Conservation (phyloP, 2,329 filamentous ascomycete species). For the Anthostomella pinea region DNA sequence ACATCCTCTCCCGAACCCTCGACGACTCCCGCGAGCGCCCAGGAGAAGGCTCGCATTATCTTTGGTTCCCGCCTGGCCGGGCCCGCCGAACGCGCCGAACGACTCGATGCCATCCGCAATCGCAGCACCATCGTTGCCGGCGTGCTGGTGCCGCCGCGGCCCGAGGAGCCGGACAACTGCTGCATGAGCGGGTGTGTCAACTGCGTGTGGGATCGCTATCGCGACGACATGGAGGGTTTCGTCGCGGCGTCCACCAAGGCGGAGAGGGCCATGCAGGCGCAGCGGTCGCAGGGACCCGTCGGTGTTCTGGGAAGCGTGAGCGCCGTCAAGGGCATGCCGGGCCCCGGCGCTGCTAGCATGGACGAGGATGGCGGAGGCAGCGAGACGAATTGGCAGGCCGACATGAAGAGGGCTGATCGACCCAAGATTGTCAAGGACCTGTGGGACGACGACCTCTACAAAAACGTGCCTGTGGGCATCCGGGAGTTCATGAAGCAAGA, state of each 20-base stretch:
- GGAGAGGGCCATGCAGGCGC: conserved; percentile 46
- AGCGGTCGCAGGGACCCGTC: conserved; percentile 25
- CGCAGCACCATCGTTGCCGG: conserved; percentile 69
- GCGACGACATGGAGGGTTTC: conserved; percentile 93
- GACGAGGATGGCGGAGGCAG: conserved; percentile 79
- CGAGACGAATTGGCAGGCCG: conserved; percentile 60
- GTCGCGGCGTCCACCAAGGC: conserved; percentile 64
- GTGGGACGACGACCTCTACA: conserved; percentile 68
- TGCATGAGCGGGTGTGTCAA: conserved; percentile 99
- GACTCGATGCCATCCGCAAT: conserved; percentile 54
- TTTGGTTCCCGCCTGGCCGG: conserved; percentile 80
- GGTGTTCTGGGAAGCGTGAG: conserved; percentile 9
- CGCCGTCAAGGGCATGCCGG: conserved; percentile 11
- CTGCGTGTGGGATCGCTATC: conserved; percentile 90
- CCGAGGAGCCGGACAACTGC: conserved; percentile 93
- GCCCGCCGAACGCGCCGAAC: conserved; percentile 65
- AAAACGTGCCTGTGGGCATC: conserved; percentile 84
- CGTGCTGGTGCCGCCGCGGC: conserved; percentile 76
- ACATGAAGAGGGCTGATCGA: conserved; percentile 33
- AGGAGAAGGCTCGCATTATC: conserved; percentile 63
- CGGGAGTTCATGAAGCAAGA: conserved; percentile 97
- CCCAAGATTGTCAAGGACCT: conserved; percentile 48
- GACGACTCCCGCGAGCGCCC: conserved; percentile 41
- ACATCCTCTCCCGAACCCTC: conserved; percentile 24
- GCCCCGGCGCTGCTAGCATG: conserved; percentile 52